phyloP scores from a whole-genome alignment of 768 basidiomycete genomes.

The Hemileccinum impolitum region DNA sequence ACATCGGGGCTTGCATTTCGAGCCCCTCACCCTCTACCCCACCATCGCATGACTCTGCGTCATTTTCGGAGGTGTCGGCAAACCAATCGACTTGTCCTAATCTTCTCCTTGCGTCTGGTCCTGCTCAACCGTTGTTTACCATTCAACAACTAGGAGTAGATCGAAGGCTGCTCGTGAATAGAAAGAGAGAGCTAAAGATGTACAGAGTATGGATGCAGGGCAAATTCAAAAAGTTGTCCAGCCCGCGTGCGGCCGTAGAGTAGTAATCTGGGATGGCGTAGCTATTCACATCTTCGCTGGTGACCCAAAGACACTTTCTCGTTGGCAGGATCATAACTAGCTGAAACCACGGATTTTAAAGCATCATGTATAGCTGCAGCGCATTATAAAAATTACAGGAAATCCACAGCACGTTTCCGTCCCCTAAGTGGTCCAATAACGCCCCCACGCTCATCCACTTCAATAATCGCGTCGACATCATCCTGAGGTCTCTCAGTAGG shows the following conservation, averaged over 20 bases:
- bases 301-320: no score
- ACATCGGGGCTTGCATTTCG: background rate
- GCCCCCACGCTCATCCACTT: conserved; percentile 16
- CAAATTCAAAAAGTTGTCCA: conserved; percentile 55
- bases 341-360: no score
- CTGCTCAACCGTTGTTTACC: conserved; percentile 65
- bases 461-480: conserved; percentile 1
- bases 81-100: conserved; percentile 6
- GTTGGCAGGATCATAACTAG: no score
- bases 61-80: background rate
- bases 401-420: conserved; percentile 73
- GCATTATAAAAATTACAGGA: conserved; percentile 52
- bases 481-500: conserved; percentile 12
- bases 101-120: conserved; percentile 30
- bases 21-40: conserved; percentile 1
- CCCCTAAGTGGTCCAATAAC: conserved; percentile 34
- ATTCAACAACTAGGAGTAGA: conserved; percentile 88
- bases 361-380: no score
- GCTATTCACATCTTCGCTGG: no score
- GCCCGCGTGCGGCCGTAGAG: no score
- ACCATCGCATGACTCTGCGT: background rate
- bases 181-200: conserved; percentile 95
- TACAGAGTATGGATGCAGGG: conserved; percentile 95
- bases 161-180: conserved; percentile 84
- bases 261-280: no score